Evolutionary conservation across 1,284 basidiomycete species (phyloP).

Genomic region (Cystodermella granulosa): DNA sequence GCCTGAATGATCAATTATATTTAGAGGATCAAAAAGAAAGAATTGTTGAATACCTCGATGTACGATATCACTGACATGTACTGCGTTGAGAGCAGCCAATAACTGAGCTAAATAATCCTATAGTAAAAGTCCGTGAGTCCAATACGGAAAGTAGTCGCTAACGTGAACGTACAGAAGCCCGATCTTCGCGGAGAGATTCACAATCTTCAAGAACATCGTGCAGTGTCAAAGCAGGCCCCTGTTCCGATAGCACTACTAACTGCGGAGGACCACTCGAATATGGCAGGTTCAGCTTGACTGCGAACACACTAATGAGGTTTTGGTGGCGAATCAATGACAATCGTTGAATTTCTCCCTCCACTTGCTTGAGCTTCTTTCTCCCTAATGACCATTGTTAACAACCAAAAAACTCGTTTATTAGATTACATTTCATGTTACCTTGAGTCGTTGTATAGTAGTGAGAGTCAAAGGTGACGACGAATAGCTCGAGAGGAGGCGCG

Average conservation of each 20-base stretch:
- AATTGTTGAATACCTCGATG: constrained; percentile 50
- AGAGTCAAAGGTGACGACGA: constrained; percentile 59
- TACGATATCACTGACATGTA: constrained; percentile 59
- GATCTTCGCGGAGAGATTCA: constrained; percentile 59
- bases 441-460: constrained; percentile 62
- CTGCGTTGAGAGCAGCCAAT: constrained; percentile 56
- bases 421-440: constrained; percentile 40
- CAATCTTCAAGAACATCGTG: constrained; percentile 66
- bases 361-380: constrained; percentile 62
- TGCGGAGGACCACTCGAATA: constrained; percentile 48
- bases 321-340: constrained; percentile 54
- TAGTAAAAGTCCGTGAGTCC: constrained; percentile 2
- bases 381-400: constrained; percentile 16
- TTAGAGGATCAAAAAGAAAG: not conserved
- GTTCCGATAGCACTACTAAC: constrained; percentile 61
- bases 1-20: not conserved
- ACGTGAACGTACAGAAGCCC: constrained; percentile 48
- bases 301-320: constrained; percentile 59
- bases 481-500: constrained; percentile 59
- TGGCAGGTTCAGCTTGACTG: constrained; percentile 56
- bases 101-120: constrained; percentile 71
- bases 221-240: constrained; percentile 57
- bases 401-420: not conserved
- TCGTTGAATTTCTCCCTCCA: constrained; percentile 62
- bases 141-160: constrained; percentile 1